phyloP scores from a whole-genome alignment of 176 grass and related monocot genomes.

The Bothriochloa decipiens region DNA sequence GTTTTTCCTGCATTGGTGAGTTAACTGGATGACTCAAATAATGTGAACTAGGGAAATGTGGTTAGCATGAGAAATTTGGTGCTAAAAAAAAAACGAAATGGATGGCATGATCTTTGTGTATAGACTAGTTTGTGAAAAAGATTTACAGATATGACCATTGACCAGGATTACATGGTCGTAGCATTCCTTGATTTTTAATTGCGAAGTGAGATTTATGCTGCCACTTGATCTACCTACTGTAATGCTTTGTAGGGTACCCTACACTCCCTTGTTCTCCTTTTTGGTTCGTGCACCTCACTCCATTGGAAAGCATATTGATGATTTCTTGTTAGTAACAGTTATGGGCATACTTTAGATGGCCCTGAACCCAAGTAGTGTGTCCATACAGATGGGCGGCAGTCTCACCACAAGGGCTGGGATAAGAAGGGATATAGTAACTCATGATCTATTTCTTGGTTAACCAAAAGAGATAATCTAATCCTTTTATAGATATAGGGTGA shows the following conservation, averaged over 20 bases:
- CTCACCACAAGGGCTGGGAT: not conserved
- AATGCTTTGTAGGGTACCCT: not conserved
- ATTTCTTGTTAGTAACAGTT: not conserved
- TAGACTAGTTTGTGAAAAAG: slow-evolving; percentile 15
- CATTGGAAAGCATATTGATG: slow-evolving; percentile 21
- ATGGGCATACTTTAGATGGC: not conserved
- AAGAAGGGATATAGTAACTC: not conserved
- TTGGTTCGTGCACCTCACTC: not conserved
- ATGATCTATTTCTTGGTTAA: not conserved
- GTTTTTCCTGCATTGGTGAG: slow-evolving; percentile 89
- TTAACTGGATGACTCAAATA: slow-evolving; percentile 22
- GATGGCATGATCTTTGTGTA: slow-evolving; percentile 29
- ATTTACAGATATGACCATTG: slow-evolving; percentile 3
- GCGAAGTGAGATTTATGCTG: not conserved
- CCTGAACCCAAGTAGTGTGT: not conserved
- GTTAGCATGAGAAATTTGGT: slow-evolving; percentile 26
- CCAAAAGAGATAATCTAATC: not conserved
- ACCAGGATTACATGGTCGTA: not conserved
- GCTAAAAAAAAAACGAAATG: not conserved
- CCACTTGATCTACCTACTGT: not conserved
- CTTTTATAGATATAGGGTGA: not conserved
- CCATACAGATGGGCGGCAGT: not conserved
- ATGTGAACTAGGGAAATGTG: slow-evolving; percentile 10
- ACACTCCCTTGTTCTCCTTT: not conserved
- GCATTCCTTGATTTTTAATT: slow-evolving; percentile 10